A percentile compares a stretch with the other conserved stretches of the same genome.
Evolutionary conservation across 495 filamentous ascomycete species (phyloP).

Genomic region (Podospora fimiseda): DNA sequence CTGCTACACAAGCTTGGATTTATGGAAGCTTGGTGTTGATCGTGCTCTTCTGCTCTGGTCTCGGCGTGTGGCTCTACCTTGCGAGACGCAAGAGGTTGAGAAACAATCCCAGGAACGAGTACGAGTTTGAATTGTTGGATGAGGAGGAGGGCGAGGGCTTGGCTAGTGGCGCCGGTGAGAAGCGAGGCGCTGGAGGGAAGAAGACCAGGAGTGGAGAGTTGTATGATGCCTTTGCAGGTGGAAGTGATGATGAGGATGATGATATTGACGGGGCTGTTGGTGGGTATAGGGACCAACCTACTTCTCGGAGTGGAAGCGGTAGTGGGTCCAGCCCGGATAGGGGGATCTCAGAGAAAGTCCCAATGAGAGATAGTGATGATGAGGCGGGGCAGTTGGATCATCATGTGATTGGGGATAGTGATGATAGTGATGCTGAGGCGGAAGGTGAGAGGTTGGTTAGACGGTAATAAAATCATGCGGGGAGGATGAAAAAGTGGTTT

Average conservation of each 20-base stretch:
- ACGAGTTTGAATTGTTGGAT: constrained; percentile 90
- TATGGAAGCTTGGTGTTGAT: constrained; percentile 82
- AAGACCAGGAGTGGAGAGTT: constrained; percentile 70
- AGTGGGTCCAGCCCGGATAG: not conserved
- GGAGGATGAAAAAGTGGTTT: too few species aligned
- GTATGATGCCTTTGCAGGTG: constrained; percentile 89
- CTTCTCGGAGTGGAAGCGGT: not conserved
- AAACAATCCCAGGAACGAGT: constrained; percentile 73
- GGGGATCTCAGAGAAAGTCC: constrained; percentile 18
- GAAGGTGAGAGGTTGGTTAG: constrained; percentile 16
- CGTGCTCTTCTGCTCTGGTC: constrained; percentile 69
- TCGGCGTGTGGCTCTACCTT: constrained; percentile 73
- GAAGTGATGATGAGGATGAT: constrained; percentile 38
- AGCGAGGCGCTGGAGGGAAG: constrained; percentile 9
- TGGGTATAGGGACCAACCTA: constrained; percentile 15
- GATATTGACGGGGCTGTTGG: constrained; percentile 7
- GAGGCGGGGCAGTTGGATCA: constrained; percentile 44
- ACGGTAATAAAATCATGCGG: too few species aligned
- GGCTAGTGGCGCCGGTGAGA: constrained; percentile 2
- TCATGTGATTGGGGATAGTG: constrained; percentile 28
- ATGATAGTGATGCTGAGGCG: constrained; percentile 22
- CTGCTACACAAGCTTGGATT: constrained; percentile 89
- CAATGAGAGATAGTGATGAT: constrained; percentile 26
- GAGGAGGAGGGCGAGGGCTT: constrained; percentile 66
- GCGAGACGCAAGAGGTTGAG: constrained; percentile 69